These are phyloP conservation scores for Mediolabrus comicus DNA, from an alignment of 108 stramenopile genomes.

Conservation along the genomic window DNA sequence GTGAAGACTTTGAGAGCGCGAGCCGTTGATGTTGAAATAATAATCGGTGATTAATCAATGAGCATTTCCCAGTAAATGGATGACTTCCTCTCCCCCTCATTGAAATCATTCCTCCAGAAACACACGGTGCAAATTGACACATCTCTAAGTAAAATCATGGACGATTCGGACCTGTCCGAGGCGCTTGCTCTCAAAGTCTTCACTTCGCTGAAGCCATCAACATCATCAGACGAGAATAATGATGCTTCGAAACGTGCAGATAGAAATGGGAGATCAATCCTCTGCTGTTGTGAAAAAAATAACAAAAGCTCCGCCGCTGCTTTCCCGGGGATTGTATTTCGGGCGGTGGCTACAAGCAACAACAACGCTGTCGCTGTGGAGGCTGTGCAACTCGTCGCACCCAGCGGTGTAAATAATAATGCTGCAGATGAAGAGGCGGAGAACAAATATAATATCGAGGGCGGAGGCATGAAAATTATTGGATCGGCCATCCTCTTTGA, in stretches of 20 bases:
- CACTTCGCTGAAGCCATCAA: background rate
- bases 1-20: no score
- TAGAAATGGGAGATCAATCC: background rate
- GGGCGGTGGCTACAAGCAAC: background rate
- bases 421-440: constrained; percentile 5
- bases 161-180: background rate
- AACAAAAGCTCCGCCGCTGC: background rate
- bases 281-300: background rate
- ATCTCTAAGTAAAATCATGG: background rate
- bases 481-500: background rate
- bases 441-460: background rate
- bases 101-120: background rate
- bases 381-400: constrained; percentile 7
- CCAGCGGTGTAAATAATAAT: background rate
- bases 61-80: background rate
- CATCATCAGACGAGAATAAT: background rate
- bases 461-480: constrained; percentile 13
- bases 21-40: background rate
- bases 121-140: background rate
- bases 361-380: constrained; percentile 6
- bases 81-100: background rate
- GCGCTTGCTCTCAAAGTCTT: background rate
- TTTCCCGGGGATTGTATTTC: background rate
- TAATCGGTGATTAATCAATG: background rate
- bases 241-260: background rate